These are phyloP conservation scores for Capronia epimyces DNA, from an alignment of 2,329 filamentous ascomycete species.

Conservation along the genomic window DNA sequence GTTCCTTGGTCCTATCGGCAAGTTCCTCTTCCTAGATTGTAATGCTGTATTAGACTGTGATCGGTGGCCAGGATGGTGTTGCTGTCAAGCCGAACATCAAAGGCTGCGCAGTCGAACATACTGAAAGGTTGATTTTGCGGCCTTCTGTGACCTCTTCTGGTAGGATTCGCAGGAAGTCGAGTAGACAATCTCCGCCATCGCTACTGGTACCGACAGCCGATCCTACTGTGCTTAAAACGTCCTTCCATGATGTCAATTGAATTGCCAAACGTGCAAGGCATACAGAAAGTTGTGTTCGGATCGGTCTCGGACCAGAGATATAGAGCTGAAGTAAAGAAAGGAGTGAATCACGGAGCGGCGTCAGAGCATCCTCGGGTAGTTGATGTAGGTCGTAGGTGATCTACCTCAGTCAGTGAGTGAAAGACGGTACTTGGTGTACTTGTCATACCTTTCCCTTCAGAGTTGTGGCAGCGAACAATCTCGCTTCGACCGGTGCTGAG, in stretches of 20 bases:
- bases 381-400: conserved; percentile 95
- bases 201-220: conserved; percentile 61
- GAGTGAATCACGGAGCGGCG: conserved; percentile 75
- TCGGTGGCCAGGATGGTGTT: conserved; percentile 37
- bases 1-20: conserved; percentile 72
- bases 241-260: conserved; percentile 92
- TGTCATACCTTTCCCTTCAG: conserved; percentile 85
- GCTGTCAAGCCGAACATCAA: conserved; percentile 42
- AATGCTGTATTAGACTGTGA: conserved; percentile 47
- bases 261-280: conserved; percentile 92
- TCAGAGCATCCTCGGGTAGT: conserved; percentile 68
- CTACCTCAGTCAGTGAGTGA: conserved; percentile 45
- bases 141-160: conserved; percentile 99
- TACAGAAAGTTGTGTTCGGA: conserved; percentile 87
- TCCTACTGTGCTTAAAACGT: conserved; percentile 79
- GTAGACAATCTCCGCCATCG: conserved; percentile 74
- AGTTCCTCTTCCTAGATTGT: conserved; percentile 86
- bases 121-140: conserved; percentile 97
- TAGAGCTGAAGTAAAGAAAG: conserved; percentile 75
- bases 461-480: conserved; percentile 93
- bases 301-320: conserved; percentile 72
- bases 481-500: conserved; percentile 72
- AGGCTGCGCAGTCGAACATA: conserved; percentile 64
- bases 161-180: conserved; percentile 94
- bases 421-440: conserved; percentile 11